phyloP scores from a whole-genome alignment of 257 asterid species.

The Solanum piurae region DNA sequence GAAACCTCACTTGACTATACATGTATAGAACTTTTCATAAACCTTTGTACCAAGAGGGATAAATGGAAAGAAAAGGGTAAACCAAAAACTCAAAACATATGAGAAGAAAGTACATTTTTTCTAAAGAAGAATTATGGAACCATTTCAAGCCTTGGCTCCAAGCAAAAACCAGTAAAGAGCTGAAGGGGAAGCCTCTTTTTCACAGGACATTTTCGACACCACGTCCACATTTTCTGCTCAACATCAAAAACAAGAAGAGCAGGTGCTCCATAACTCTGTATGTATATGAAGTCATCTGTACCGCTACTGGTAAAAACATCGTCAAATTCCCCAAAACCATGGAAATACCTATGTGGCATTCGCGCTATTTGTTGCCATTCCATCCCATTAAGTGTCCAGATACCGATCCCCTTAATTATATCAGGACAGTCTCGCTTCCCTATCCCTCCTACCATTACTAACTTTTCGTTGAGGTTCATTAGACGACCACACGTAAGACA shows the following conservation, averaged over 20 bases:
- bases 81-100: not conserved
- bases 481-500: conserved; percentile 2
- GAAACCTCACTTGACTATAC: no score
- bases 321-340: not conserved
- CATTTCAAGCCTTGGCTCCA: conserved; percentile 3
- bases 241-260: not conserved
- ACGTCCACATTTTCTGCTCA: not conserved
- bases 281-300: not conserved
- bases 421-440: not conserved
- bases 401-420: not conserved
- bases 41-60: not conserved
- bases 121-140: not conserved
- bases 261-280: not conserved
- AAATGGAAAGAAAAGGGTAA: not conserved
- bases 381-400: not conserved
- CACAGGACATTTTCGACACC: not conserved
- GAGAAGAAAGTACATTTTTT: not conserved
- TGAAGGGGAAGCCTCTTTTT: not conserved
- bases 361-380: not conserved
- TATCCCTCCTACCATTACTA: conserved; percentile 5
- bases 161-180: conserved; percentile 5
- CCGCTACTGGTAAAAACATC: conserved; percentile 4
- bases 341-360: not conserved
- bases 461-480: not conserved
- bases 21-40: no score